Evolutionary conservation across 768 basidiomycete genomes (phyloP), one percentile per base, ranked within the genome.

Genomic region (Boletus speciosus): DNA sequence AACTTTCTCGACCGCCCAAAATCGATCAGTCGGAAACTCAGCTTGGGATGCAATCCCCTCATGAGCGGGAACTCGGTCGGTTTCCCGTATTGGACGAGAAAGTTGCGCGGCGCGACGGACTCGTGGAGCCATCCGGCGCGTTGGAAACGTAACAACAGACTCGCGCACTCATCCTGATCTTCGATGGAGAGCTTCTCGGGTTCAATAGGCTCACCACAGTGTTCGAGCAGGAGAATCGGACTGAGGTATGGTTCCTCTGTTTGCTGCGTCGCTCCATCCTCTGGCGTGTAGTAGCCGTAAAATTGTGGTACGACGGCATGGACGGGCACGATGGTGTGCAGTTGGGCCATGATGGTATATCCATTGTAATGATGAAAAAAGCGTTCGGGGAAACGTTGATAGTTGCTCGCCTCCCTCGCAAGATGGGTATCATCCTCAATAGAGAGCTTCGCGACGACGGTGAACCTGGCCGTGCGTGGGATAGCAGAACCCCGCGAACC

Each of bases 241-340:
- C 74, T 76, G 5, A 71, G 56, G 55, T 62, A 61, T n/a, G 45
- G 2, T 3, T 21, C 35, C 4, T 4, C 0, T 27, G 4, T 19
- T 6, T 15, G 21, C 4, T 11, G 2, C 16, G 19, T 4, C 11
- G 1, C 5, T 1, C 0, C 4, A 1, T 29, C 9, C 69, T n/a
- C 1, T 37, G 73, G 73, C 0, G 59, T 62, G 58, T 85, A 86
- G 66, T 81, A 82, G 1, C 86, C 84, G 58, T 82, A 86, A 65
- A 78, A 86, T 63, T 84, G 82, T 0, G 85, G 84, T 4, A 81
- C 79, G 44, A 85, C 44, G 0, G 85, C 75, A 7, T 73, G 69
- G 4, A 79, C 69, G 3, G 81, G 80, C 0, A 77, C 74, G 0
- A 81, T 77, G 56, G 74, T 60, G 31, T 67, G 66, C 6, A 81